Base-by-base conservation (phyloP, 129 eudicot genomes). In the Helianthus annuus region DNA sequence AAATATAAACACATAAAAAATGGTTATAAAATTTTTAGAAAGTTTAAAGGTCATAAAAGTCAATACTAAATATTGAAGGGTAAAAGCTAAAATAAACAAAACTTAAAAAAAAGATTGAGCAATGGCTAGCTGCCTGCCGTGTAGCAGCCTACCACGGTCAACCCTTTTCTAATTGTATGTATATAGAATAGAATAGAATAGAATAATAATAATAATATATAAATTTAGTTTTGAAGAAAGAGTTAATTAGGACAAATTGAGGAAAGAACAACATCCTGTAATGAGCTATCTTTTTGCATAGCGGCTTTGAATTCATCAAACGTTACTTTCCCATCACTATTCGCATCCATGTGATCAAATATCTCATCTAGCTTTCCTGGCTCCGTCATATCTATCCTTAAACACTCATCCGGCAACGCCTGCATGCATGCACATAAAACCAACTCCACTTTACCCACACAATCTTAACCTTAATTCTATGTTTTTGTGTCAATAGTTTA, bases 291-390 rank as follows among this genome's bases (percentile, higher is more conserved):
- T 45, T 80, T 83, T 54, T 87, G 85, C 96, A 90, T 90, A 22
- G 96, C 96, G 0, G 87, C 88, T 82, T 87, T 90, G 16, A 90
- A 90, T 70, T 90, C 96, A 22, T 90, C 96, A 16, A 90, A 90
- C 1, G 96, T 82, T 27, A 90, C 96, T 73, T 81, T 85, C 27
- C 96, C 96, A 36, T 90, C 96, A 13, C 81, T 87, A 74, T 90
- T 87, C 8, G 96, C 93, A 81, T 90, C 96, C 96, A 90, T 90
- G 64, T 82, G 77, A 51, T 90, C 96, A 54, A 90, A 90, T 81
- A 90, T 87, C 76, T 90, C 96, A 15, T 90, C 96, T 24, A 90
- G 75, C 57, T 90, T 90, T 56, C 93, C 93, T 1, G 93, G 93
- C 77, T 90, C 94, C 9, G 93, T 85, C 46, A 87, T 90, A 62